Percentiles rank a stretch among this genome's conserved stretches.
Conservation (phyloP, 805 yeast genomes). For the Spathaspora hagerdaliae region DNA sequence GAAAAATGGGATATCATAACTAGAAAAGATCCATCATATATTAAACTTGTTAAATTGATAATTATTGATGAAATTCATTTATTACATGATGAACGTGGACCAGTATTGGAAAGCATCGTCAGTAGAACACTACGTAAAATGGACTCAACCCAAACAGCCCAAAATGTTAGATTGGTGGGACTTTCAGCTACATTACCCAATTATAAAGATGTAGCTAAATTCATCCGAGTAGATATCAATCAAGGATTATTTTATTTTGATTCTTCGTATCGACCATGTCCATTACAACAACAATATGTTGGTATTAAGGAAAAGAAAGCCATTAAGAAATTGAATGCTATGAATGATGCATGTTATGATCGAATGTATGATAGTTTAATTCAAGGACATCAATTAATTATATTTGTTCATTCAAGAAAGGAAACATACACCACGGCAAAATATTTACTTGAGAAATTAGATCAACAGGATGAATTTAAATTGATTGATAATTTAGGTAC, state of each 20-base stretch:
- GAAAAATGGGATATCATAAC: slow-evolving; percentile 98
- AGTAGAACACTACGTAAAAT: slow-evolving; percentile 59
- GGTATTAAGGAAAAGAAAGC: slow-evolving; percentile 85
- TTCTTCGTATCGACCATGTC: slow-evolving; percentile 85
- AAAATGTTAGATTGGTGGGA: slow-evolving; percentile 65
- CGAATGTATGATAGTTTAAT: slow-evolving; percentile 54
- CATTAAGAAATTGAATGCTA: slow-evolving; percentile 69
- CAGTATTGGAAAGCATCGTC: slow-evolving; percentile 85
- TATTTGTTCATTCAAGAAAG: slow-evolving; percentile 91
- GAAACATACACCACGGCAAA: slow-evolving; percentile 85
- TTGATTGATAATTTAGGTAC: slow-evolving; percentile 52
- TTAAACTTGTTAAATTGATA: slow-evolving; percentile 60
- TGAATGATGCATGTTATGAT: slow-evolving; percentile 89
- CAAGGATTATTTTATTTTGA: slow-evolving; percentile 78
- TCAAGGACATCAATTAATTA: slow-evolving; percentile 73
- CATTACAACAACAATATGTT: slow-evolving; percentile 80
- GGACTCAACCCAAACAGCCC: slow-evolving; percentile 34
- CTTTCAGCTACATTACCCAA: slow-evolving; percentile 92
- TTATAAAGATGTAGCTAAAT: slow-evolving; percentile 79
- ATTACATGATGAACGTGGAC: slow-evolving; percentile 92
- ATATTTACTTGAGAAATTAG: slow-evolving; percentile 60
- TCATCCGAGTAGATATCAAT: slow-evolving; percentile 57
- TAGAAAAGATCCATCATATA: slow-evolving; percentile 65
- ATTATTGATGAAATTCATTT: slow-evolving; percentile 92
- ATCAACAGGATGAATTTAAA: slow-evolving; percentile 48